Percentiles rank a stretch among this genome's conserved stretches.
phyloP scores from a whole-genome alignment of 371 early-diverging fungal species.

The Mycotypha africana region DNA sequence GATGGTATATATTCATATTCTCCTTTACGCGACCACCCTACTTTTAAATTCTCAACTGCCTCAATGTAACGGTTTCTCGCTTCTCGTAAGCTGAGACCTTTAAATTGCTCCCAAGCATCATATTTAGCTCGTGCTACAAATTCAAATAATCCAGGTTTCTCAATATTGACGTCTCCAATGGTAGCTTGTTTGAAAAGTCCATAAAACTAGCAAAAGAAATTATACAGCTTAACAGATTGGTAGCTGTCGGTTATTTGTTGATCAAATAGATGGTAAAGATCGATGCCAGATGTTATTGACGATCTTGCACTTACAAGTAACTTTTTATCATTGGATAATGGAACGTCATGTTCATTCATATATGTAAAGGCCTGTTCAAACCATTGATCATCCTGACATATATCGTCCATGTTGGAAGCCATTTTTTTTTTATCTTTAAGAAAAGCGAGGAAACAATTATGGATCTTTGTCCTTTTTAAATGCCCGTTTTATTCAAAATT shows the following conservation, averaged over 20 bases:
- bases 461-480: neutral
- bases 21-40: slow-evolving; percentile 40
- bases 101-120: slow-evolving; percentile 40
- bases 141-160: slow-evolving; percentile 37
- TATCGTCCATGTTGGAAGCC: slow-evolving; percentile 11
- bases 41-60: slow-evolving; percentile 24
- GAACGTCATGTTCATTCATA: slow-evolving; percentile 25
- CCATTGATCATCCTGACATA: slow-evolving; percentile 26
- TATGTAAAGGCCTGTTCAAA: slow-evolving; percentile 40
- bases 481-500: too few relatives aligned
- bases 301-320: slow-evolving; percentile 35
- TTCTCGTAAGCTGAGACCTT: slow-evolving; percentile 20
- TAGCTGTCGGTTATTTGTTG: too few relatives aligned
- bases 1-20: slow-evolving; percentile 24
- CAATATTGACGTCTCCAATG: slow-evolving; percentile 30
- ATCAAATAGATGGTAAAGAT: too few relatives aligned
- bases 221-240: neutral
- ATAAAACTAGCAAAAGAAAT: slow-evolving; percentile 28
- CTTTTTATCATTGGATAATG: slow-evolving; percentile 34
- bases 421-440: neutral
- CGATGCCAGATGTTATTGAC: too few relatives aligned
- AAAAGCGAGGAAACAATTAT: neutral
- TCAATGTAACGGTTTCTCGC: slow-evolving; percentile 32
- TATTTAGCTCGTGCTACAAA: slow-evolving; percentile 46
- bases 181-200: slow-evolving; percentile 45